Evolutionary conservation across 352 stramenopile genomes (phyloP).

Genomic region (Pythium dissotocum): DNA sequence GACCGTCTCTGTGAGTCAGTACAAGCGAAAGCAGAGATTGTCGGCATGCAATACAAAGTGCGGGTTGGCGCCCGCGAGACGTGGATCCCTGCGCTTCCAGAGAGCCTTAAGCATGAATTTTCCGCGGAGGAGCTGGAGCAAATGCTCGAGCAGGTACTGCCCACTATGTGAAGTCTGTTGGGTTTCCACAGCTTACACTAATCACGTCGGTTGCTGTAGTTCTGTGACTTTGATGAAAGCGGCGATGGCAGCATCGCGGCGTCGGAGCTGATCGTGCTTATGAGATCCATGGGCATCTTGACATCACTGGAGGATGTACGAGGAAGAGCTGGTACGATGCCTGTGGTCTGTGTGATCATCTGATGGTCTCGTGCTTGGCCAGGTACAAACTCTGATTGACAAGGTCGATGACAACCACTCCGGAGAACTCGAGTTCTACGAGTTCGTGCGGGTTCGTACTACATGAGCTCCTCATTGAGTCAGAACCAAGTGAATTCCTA

Average conservation of each 20-base stretch:
- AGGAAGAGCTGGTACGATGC: no score
- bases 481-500: neutral
- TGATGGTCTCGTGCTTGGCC: neutral
- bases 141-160: slow-evolving; percentile 61
- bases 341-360: neutral
- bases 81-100: slow-evolving; percentile 49
- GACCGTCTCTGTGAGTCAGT: neutral
- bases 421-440: slow-evolving; percentile 61
- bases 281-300: slow-evolving; percentile 66
- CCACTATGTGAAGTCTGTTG: no score
- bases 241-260: slow-evolving; percentile 63
- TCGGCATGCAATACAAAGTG: slow-evolving; percentile 48
- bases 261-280: slow-evolving; percentile 51
- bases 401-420: slow-evolving; percentile 75
- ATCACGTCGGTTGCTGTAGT: slow-evolving; percentile 30
- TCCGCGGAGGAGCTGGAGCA: slow-evolving; percentile 62
- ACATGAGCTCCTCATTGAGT: neutral
- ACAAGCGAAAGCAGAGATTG: neutral
- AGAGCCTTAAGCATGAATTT: slow-evolving; percentile 69
- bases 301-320: slow-evolving; percentile 47
- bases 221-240: slow-evolving; percentile 68
- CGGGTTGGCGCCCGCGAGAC: slow-evolving; percentile 34
- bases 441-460: slow-evolving; percentile 59
- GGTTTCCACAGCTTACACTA: neutral
- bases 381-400: slow-evolving; percentile 66